phyloP scores from a whole-genome alignment of 1,284 basidiomycete genomes.

The Puccinia polysora region DNA sequence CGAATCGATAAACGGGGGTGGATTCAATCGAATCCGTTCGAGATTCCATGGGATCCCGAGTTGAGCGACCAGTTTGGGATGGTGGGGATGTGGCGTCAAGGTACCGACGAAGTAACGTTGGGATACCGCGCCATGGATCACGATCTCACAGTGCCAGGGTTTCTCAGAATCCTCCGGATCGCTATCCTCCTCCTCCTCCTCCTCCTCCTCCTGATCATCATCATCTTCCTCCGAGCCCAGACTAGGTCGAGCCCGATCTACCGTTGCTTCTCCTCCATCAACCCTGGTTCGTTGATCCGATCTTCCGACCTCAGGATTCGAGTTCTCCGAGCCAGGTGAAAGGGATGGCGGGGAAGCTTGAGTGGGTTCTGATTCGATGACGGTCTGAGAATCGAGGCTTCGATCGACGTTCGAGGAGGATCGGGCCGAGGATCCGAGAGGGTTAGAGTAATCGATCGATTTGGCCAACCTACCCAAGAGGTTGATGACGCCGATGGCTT shows the following conservation, averaged over 20 bases:
- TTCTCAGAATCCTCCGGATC: slow-evolving; percentile 94
- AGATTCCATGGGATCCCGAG: slow-evolving; percentile 82
- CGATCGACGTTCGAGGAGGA: too few relatives aligned
- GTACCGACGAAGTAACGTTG: slow-evolving; percentile 65
- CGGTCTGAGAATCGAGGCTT: too few relatives aligned
- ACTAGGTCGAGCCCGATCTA: too few relatives aligned
- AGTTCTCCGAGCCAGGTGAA: too few relatives aligned
- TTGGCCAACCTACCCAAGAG: slow-evolving; percentile 53
- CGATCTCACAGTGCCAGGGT: slow-evolving; percentile 73
- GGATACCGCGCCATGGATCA: slow-evolving; percentile 48
- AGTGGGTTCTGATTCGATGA: too few relatives aligned
- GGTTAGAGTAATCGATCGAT: neutral
- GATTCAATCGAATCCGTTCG: too few relatives aligned
- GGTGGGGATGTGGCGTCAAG: slow-evolving; percentile 85
- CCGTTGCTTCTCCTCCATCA: too few relatives aligned
- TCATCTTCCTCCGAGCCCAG: neutral
- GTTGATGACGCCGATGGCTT: slow-evolving; percentile 54
- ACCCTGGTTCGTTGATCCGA: too few relatives aligned
- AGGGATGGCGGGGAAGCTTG: too few relatives aligned
- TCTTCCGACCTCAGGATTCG: too few relatives aligned
- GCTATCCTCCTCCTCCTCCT: slow-evolving; percentile 57
- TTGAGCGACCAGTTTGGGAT: slow-evolving; percentile 87
- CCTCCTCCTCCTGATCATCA: slow-evolving; percentile 9
- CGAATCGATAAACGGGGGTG: too few relatives aligned
- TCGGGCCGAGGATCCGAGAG: too few relatives aligned